Evolutionary conservation across 805 yeast genomes (phyloP), one percentile per base, ranked within the genome.

Genomic region (Grigorovia yakushimaensis): DNA sequence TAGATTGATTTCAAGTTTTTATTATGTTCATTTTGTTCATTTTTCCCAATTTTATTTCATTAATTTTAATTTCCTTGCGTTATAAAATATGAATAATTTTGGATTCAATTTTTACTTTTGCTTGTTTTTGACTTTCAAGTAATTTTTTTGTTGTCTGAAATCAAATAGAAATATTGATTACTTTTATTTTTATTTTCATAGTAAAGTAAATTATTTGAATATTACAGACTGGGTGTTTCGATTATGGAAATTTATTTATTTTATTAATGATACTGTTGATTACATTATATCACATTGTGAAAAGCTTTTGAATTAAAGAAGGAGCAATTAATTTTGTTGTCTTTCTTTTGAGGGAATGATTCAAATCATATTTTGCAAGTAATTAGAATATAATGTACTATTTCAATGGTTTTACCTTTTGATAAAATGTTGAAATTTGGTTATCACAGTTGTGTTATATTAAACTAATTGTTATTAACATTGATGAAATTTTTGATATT

Each of bases 311-410:
- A 20, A 30, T 18, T 18, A 9, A 10, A 39, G 50, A 51, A 52
- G 59, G 66, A 62, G 54, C 66, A 60, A 62, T 62, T 62, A 48
- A 47, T 10, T 61, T 62, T 61, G 64, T 51, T 39, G 45, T 60
- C 64, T 56, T 57, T 51, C 43, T 23, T 36, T 22, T 21, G 50
- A 47, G 51, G 52, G 27, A n/a, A n/a, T 23, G 9, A 23, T 23
- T n/a, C 37, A 15, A 33, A 11, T 27, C 13, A 11, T 9, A 15
- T 15, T 33, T 33, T 15, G n/a, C 33, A 27, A 27, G 33, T 7
- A 15, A 27, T 27, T 27, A n/a, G n/a, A n/a, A n/a, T n/a, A n/a
- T n/a, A n/a, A n/a, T n/a, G n/a, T n/a, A n/a, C n/a, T n/a, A n/a
- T n/a, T n/a, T n/a, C n/a, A n/a, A n/a, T n/a, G n/a, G n/a, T n/a